Conservation (phyloP, 2,329 filamentous ascomycete genomes). For the Ophiostoma himal-ulmi region DNA sequence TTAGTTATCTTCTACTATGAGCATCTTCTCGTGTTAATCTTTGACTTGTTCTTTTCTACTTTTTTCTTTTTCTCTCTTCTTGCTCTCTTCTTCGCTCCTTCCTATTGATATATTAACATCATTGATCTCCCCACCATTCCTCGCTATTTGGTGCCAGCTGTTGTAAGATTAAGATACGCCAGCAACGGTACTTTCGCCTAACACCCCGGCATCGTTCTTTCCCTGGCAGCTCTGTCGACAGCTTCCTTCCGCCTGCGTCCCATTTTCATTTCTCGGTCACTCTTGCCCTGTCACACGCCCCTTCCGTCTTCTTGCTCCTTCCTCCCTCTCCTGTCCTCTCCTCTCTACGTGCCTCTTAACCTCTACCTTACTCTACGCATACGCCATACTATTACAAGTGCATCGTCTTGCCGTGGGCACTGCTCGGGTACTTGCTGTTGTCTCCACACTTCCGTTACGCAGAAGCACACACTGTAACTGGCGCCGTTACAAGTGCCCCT, state of each 20-base stretch:
- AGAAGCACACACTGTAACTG: constrained; percentile 19
- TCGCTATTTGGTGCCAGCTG: not conserved
- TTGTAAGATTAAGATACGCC: not conserved
- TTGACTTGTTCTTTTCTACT: not conserved
- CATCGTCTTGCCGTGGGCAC: constrained; percentile 10
- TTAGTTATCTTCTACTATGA: not conserved
- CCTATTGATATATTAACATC: not conserved
- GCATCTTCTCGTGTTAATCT: not conserved
- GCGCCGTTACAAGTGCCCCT: constrained; percentile 9
- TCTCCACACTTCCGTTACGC: constrained; percentile 25
- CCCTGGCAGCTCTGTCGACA: not conserved
- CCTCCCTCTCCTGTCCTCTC: not conserved
- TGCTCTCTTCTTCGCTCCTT: not conserved
- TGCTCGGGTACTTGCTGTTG: constrained; percentile 10
- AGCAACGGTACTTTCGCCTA: not conserved
- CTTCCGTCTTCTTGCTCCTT: not conserved
- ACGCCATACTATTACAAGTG: constrained; percentile 8
- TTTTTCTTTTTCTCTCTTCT: not conserved
- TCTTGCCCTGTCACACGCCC: not conserved
- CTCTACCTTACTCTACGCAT: not conserved
- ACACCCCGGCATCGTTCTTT: not conserved
- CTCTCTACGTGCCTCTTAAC: not conserved
- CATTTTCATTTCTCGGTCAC: not conserved
- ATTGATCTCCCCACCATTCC: not conserved
- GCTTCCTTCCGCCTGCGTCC: not conserved